Evolutionary conservation across 495 filamentous ascomycete species (phyloP), one percentile per base, ranked within the genome.

Genomic region (Xylaria nigripes): DNA sequence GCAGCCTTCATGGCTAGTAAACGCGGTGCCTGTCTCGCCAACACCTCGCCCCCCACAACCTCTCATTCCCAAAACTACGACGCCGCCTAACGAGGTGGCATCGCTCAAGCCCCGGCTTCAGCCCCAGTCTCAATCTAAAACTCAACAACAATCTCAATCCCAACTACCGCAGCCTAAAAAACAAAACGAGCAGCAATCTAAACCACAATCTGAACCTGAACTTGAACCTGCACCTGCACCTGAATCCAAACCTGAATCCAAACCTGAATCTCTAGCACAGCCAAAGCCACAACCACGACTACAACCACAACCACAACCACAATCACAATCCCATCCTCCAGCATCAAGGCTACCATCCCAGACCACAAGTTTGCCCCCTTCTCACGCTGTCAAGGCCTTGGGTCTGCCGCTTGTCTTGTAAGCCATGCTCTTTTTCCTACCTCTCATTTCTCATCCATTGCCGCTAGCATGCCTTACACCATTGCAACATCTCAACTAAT

Each of bases 1-100:
- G 54, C 81, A 81, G 63, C 84, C 76, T 59, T 72, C 81, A 62
- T 91, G 88, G 88, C 85, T 90, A 77, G 58, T 65, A 32, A 58
- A 67, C 43, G 67, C 66, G 50, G 57, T 61, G 16, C 61, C 68
- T 18, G 69, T 67, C 12, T 70, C 69, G 44, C 69, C 71, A 27
- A 68, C 61, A 45, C 60, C 70, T 48, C 76, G 74, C 45, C 62
- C 68, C 32, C 44, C 59, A 34, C 61, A 60, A 57, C 62, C 51
- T 12, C 49, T 51, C 42, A 34, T 61, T 56, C 41, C 36, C 47
- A 16, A 32, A 18, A 10, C 49, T 41, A n/a, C 18, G 21, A 21
- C 18, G 34, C 43, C 51, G 36, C 30, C 36, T 45, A 21, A n/a
- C 24, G 51, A 47, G 44, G 48, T 8, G 18, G 18, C 34, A 19